Evolutionary conservation across 495 filamentous ascomycete genomes (phyloP).

Genomic region (Aspergillus bertholletiae): DNA sequence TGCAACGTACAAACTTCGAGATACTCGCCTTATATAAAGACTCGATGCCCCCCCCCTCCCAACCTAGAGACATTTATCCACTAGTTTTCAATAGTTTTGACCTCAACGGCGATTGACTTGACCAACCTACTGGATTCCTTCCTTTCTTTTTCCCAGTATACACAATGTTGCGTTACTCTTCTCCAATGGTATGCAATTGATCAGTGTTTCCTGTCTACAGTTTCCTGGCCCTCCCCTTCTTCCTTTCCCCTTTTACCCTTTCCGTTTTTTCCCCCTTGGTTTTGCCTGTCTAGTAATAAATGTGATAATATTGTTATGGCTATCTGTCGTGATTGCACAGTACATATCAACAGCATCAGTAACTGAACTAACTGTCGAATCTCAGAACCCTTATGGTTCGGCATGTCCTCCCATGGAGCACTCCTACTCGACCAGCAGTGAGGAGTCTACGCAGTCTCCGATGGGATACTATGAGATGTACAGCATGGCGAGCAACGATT

Average conservation of each 20-base stretch:
- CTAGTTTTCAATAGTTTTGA: background rate
- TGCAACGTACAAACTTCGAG: background rate
- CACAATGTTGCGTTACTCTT: background rate
- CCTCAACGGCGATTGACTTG: background rate
- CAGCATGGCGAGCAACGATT: conserved; percentile 23
- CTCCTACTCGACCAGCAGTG: conserved; percentile 19
- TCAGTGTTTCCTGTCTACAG: background rate
- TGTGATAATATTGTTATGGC: conserved; percentile 5
- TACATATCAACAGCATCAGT: background rate
- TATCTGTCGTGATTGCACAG: background rate
- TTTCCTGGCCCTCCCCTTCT: too few relatives aligned
- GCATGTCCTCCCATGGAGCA: conserved; percentile 23
- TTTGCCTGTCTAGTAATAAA: background rate
- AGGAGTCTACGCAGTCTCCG: conserved; percentile 24
- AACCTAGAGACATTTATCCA: background rate
- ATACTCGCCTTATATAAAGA: background rate
- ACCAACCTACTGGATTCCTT: background rate
- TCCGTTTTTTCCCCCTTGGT: too few relatives aligned
- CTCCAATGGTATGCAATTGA: background rate
- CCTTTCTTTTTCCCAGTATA: background rate
- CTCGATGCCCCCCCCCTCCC: background rate
- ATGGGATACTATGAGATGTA: conserved; percentile 28
- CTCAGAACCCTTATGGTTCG: conserved; percentile 9
- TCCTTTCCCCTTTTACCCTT: background rate
- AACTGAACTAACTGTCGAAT: conserved; percentile 2